These are phyloP conservation scores for Kalaharituber pfeilii DNA, from an alignment of 2,329 filamentous ascomycete species.

Conservation along the genomic window DNA sequence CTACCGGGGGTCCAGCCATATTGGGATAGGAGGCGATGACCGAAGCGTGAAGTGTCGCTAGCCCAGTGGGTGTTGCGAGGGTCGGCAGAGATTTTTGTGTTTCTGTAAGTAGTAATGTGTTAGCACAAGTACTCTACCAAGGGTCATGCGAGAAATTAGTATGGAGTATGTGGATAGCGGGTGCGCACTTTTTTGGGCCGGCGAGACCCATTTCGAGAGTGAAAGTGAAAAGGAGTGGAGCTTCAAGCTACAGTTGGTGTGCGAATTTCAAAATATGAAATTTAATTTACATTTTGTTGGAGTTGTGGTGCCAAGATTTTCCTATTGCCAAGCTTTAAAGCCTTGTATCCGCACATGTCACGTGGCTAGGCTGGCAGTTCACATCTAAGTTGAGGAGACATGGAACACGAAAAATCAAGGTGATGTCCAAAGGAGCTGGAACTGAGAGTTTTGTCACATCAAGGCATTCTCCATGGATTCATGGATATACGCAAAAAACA, in stretches of 20 bases:
- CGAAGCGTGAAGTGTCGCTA: slow-evolving; percentile 62
- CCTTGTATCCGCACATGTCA: no score
- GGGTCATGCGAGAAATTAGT: not conserved
- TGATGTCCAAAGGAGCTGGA: no score
- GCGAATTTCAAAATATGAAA: not conserved
- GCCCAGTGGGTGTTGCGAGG: slow-evolving; percentile 95
- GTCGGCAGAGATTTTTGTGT: slow-evolving; percentile 64
- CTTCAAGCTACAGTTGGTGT: not conserved
- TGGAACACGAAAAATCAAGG: no score
- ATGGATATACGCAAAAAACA: no score
- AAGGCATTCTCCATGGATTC: no score
- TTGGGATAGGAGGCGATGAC: slow-evolving; percentile 69
- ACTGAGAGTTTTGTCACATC: no score
- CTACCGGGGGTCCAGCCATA: slow-evolving; percentile 85
- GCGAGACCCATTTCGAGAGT: slow-evolving; percentile 49
- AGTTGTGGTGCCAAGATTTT: not conserved
- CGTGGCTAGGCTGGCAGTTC: no score
- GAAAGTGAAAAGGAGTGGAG: not conserved
- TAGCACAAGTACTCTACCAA: no score
- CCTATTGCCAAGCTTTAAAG: not conserved
- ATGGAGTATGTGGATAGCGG: slow-evolving; percentile 12
- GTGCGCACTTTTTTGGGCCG: slow-evolving; percentile 45
- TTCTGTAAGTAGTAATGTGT: slow-evolving; percentile 27
- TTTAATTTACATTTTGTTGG: not conserved
- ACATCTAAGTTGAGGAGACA: no score